Evolutionary conservation across 371 early-diverging fungal species (phyloP), one percentile per base, ranked within the genome.

Genomic region (Mortierella sp.): DNA sequence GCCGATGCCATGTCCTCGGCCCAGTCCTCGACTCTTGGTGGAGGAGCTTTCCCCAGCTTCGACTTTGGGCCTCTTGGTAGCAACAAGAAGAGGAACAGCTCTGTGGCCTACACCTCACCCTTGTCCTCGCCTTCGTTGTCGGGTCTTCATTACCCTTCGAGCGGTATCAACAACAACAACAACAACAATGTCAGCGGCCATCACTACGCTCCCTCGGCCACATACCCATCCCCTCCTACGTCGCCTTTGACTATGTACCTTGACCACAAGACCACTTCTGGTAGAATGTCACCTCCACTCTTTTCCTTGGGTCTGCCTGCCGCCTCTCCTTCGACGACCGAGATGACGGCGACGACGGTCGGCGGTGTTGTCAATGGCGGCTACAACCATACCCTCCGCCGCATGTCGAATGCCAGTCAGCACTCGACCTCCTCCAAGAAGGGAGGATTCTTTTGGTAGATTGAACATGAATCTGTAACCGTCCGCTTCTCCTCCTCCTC

Each of bases 241-340:
- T 77, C 79, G 19, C 79, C 72, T 47, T 67, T 71, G 76, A 72
- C 65, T 69, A 70, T 66, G 52, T 77, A 77, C 48, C 37, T 77
- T 47, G 72, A 77, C 51, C 68, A 77, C 60, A 77, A 68, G 62
- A 77, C 72, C 16, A 72, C 79, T 11, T 48, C 55, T 9, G 66
- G 66, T 14, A 64, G 72, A 21, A 64, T 77, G 28, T 77, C 79
- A 4, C 79, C 79, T 1, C 69, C 79, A 6, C 55, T 69, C 0
- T 77, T 77, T 50, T 72, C 79, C 5, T 66, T 77, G 68, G 79
- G 72, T 30, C 66, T 68, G 29, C 62, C 72, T 21, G 70, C 74
- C 46, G 52, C 55, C 56, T 55, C 55, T n/a, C 52, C 16, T 51
- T 37, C 37, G 7, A 59, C 59, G 5, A 30, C 43, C 28, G 23